Conservation (phyloP, 192 early-diverging fungal genomes). For the Coemansia sp. region DNA sequence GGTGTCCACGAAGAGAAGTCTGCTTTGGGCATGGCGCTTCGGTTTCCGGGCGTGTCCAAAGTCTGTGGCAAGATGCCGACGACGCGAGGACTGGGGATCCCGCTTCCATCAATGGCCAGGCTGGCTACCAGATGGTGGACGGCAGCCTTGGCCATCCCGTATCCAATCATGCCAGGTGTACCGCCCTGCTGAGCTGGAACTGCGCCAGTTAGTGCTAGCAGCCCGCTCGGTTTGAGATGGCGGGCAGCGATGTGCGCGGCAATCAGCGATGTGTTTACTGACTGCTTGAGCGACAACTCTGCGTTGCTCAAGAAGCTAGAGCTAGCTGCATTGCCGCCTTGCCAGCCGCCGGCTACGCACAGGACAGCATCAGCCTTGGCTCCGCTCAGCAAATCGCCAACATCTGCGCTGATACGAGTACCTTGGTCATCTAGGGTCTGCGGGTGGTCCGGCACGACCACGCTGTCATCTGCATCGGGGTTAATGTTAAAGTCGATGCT, state of each 20-base stretch:
- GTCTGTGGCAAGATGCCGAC: conserved; percentile 71
- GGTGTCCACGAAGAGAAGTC: conserved; percentile 87
- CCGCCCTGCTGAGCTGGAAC: conserved; percentile 65
- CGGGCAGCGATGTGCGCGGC: conserved; percentile 76
- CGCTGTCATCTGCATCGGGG: conserved; percentile 70
- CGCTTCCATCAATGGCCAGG: conserved; percentile 65
- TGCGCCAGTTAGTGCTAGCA: conserved; percentile 81
- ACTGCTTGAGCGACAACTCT: conserved; percentile 78
- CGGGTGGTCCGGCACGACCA: conserved; percentile 55
- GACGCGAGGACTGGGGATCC: conserved; percentile 73
- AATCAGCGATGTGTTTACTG: conserved; percentile 79
- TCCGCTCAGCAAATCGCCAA: conserved; percentile 30
- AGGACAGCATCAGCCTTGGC: conserved; percentile 77
- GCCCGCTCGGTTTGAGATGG: conserved; percentile 64
- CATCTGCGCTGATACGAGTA: conserved; percentile 53
- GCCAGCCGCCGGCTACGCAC: conserved; percentile 96
- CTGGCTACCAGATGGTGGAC: conserved; percentile 87
- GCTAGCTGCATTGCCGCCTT: conserved; percentile 80
- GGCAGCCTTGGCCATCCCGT: conserved; percentile 91
- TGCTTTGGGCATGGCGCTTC: conserved; percentile 79
- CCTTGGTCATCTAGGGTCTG: conserved; percentile 63
- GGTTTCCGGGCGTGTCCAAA: conserved; percentile 90
- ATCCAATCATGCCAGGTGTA: conserved; percentile 83
- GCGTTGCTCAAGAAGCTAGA: conserved; percentile 67
- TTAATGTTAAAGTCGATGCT: conserved; percentile 76